phyloP scores from a whole-genome alignment of 2,329 filamentous ascomycete genomes.

The Xenoacremonium recifei region DNA sequence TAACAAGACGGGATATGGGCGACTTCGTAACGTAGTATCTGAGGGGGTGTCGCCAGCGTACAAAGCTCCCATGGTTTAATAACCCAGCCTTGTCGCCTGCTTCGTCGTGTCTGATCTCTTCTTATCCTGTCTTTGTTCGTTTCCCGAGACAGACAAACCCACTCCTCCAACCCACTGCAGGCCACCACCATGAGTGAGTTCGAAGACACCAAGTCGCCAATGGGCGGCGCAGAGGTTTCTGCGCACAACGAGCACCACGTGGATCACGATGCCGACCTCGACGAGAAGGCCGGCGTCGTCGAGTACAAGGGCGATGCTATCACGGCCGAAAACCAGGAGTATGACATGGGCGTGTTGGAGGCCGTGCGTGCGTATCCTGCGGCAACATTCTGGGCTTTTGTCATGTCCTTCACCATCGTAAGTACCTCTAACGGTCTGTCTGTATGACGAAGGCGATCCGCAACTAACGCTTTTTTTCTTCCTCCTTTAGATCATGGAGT shows the following conservation, averaged over 20 bases:
- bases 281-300: conserved; percentile 15
- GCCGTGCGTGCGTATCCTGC: conserved; percentile 40
- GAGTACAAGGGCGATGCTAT: conserved; percentile 21
- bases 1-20: too few relatives aligned
- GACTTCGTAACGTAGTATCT: too few relatives aligned
- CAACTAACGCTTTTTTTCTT: not conserved
- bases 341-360: conserved; percentile 37
- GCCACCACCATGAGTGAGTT: conserved; percentile 19
- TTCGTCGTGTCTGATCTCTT: too few relatives aligned
- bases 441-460: not conserved
- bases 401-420: conserved; percentile 51
- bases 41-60: too few relatives aligned
- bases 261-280: conserved; percentile 19
- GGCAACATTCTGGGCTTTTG: conserved; percentile 47
- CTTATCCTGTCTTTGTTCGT: too few relatives aligned
- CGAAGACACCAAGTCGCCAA: conserved; percentile 12
- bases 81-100: too few relatives aligned
- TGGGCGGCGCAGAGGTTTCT: conserved; percentile 12
- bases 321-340: conserved; percentile 40
- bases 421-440: conserved; percentile 14
- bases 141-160: too few relatives aligned
- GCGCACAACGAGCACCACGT: conserved; percentile 7
- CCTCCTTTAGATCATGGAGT: conserved; percentile 51
- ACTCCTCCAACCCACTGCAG: too few relatives aligned
- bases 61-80: too few relatives aligned